Percentiles rank a stretch among this genome's conserved stretches.
Evolutionary conservation across 73 alveolate species (phyloP).

Genomic region (Paramecium biaurelia): DNA sequence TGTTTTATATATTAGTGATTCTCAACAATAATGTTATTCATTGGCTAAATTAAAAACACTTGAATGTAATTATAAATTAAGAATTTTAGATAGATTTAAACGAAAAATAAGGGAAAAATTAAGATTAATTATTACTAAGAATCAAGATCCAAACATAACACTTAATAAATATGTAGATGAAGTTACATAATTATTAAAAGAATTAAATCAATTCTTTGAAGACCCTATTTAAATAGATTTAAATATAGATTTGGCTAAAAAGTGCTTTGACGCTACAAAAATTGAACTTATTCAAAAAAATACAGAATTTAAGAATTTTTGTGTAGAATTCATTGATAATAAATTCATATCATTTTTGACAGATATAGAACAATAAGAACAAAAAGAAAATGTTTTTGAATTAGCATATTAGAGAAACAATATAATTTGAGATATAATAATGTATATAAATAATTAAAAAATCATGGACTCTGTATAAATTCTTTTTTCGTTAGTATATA

Average conservation of each 20-base stretch:
- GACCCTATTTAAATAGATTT: background rate
- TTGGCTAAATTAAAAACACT: background rate
- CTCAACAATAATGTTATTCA: background rate
- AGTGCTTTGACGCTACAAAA: background rate
- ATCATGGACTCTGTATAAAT: background rate
- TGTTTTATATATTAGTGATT: background rate
- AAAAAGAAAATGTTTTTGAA: background rate
- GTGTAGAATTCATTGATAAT: background rate
- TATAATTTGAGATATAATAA: background rate
- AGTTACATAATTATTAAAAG: background rate
- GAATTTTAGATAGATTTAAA: background rate
- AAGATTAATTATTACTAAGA: background rate
- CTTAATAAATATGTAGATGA: background rate
- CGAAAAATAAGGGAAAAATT: constrained; percentile 34
- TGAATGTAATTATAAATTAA: background rate
- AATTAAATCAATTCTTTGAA: background rate
- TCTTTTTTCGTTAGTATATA: background rate
- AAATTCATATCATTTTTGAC: background rate
- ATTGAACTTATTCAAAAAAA: background rate
- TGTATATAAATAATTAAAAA: background rate
- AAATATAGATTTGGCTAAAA: background rate
- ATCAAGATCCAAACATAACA: background rate
- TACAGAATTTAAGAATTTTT: background rate
- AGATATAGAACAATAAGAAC: background rate
- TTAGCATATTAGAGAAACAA: background rate